A percentile compares a stretch with the other conserved stretches of the same genome.
phyloP scores from a whole-genome alignment of 176 grass and related monocot species.

The Rhipidocladum racemiflorum region DNA sequence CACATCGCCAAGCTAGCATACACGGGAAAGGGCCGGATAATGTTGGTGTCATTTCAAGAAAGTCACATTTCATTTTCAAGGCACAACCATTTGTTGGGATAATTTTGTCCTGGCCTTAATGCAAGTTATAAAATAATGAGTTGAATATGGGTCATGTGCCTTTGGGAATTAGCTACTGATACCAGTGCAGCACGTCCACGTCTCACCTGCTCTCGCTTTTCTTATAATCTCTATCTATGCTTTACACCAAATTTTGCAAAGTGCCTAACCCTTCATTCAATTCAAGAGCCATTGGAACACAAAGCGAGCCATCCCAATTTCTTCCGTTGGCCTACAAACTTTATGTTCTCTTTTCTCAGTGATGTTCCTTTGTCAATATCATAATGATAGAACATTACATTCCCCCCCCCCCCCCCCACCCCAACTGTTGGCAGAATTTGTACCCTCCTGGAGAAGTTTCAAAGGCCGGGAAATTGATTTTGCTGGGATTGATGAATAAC shows the following conservation, averaged over 20 bases:
- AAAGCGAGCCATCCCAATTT: conserved; percentile 24
- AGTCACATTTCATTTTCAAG: neutral
- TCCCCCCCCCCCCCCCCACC: neutral
- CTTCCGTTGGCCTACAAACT: conserved; percentile 4
- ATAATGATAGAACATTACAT: conserved; percentile 33
- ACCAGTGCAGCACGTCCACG: conserved; percentile 30
- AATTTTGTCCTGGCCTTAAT: neutral
- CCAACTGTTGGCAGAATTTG: conserved; percentile 27
- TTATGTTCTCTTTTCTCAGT: conserved; percentile 1
- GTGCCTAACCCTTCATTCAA: conserved; percentile 34
- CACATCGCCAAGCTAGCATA: neutral
- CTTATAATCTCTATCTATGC: neutral
- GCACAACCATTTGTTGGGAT: neutral
- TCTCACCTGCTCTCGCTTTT: conserved; percentile 25
- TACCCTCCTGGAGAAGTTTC: conserved; percentile 1
- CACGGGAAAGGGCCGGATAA: neutral
- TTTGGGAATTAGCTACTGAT: conserved; percentile 16
- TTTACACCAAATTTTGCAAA: conserved; percentile 36
- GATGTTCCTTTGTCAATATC: conserved; percentile 32
- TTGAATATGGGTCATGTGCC: neutral
- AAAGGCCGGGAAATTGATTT: conserved; percentile 52
- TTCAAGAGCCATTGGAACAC: conserved; percentile 51
- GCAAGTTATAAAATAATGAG: conserved; percentile 23
- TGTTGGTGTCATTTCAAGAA: neutral
- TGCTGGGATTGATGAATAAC: conserved; percentile 41